Conservation (phyloP, 1,139 yeast genomes). For the Sugiyamaella neomexicana region DNA sequence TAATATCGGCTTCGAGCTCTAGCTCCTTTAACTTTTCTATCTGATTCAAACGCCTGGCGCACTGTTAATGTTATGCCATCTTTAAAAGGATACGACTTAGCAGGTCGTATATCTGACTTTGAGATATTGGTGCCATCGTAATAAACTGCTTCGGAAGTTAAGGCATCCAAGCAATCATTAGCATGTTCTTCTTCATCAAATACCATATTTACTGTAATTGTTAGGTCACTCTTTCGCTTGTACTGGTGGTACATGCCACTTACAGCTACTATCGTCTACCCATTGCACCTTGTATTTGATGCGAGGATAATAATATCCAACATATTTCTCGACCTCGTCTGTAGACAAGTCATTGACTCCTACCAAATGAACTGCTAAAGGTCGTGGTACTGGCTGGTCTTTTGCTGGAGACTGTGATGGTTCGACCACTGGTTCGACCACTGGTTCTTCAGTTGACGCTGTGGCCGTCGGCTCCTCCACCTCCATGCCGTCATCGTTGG, state of each 20-base stretch:
- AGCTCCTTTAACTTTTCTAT: conserved; percentile 60
- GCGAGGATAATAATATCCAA: conserved; percentile 52
- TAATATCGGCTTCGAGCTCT: conserved; percentile 64
- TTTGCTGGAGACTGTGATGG: no score
- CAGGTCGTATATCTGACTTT: conserved; percentile 35
- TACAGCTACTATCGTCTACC: conserved; percentile 62
- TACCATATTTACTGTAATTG: conserved; percentile 48
- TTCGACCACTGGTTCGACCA: no score
- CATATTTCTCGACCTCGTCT: conserved; percentile 57
- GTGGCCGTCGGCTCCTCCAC: not conserved
- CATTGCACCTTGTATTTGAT: conserved; percentile 57
- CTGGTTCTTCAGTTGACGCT: no score
- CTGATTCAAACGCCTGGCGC: conserved; percentile 41
- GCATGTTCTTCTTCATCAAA: conserved; percentile 52
- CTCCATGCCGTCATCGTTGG: conserved; percentile 1
- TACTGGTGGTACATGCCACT: no score
- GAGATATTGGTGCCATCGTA: conserved; percentile 31
- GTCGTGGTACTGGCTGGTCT: conserved; percentile 24
- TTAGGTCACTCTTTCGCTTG: not conserved
- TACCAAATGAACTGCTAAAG: conserved; percentile 51
- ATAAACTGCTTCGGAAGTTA: conserved; percentile 39
- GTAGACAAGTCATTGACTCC: conserved; percentile 75
- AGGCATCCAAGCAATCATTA: conserved; percentile 40
- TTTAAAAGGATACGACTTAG: conserved; percentile 46
- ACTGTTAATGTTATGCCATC: conserved; percentile 40